A percentile compares a stretch with the other conserved stretches of the same genome.
These are phyloP conservation scores for Pelargonium hybrid DNA, from an alignment of 441 rosid genomes.

Conservation along the genomic window DNA sequence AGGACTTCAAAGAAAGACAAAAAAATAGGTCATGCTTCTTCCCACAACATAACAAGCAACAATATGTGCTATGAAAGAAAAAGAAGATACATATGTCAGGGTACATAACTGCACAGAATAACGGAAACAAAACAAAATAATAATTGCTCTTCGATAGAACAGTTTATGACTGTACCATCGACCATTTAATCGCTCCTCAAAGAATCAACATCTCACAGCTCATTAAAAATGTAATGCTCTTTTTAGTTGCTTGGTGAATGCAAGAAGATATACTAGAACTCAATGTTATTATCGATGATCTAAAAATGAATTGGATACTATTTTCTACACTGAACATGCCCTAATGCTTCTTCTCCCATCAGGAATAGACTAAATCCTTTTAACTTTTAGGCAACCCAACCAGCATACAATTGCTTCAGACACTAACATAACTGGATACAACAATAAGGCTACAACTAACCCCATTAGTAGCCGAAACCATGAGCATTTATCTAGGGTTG, in stretches of 20 bases:
- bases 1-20: background rate
- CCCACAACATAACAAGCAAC: no score
- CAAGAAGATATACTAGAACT: background rate
- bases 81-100: no score
- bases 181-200: no score
- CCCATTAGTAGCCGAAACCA: no score
- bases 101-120: no score
- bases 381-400: background rate
- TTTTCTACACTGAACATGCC: background rate
- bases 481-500: no score
- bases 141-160: no score
- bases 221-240: background rate
- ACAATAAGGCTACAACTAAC: background rate
- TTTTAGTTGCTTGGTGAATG: background rate
- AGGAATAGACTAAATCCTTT: background rate
- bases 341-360: background rate
- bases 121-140: no score
- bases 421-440: background rate
- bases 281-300: background rate
- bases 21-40: background rate
- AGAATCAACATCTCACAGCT: background rate
- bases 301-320: background rate
- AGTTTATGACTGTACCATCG: no score
- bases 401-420: background rate
- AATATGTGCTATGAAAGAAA: no score